Evolutionary conservation across 371 early-diverging fungal species (phyloP).

Genomic region (Hamiltosporidium tvaerminnensis): DNA sequence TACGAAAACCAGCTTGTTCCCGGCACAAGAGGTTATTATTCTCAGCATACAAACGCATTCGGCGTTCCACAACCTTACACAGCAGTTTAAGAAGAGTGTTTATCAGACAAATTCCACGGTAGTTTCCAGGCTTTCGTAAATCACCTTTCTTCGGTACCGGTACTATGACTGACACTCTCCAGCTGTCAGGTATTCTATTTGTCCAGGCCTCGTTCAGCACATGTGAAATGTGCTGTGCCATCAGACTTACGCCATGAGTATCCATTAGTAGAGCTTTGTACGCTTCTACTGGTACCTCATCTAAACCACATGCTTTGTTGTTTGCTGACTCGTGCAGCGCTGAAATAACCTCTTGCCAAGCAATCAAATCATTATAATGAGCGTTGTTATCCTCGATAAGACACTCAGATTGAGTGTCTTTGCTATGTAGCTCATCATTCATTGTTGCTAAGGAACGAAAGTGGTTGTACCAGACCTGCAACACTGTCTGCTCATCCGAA

Average conservation of each 20-base stretch:
- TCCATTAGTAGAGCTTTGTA: background rate
- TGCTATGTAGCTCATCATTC: no score
- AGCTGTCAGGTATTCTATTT: constrained; percentile 3
- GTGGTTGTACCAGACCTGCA: no score
- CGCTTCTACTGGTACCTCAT: constrained; percentile 7
- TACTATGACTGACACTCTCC: constrained; percentile 8
- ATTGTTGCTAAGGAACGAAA: no score
- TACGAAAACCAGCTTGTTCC: constrained; percentile 8
- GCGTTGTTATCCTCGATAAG: no score
- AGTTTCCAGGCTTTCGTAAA: constrained; percentile 4
- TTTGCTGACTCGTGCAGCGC: background rate
- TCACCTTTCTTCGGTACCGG: constrained; percentile 29
- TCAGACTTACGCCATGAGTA: background rate
- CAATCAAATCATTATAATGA: background rate
- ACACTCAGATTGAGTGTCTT: no score
- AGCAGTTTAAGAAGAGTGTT: constrained; percentile 6
- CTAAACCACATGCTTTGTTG: constrained; percentile 1
- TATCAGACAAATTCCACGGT: constrained; percentile 27
- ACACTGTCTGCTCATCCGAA: no score
- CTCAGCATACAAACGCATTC: constrained; percentile 4
- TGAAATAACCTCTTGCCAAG: background rate
- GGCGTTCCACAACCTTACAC: constrained; percentile 4
- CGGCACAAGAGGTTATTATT: background rate
- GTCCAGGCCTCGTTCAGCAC: background rate
- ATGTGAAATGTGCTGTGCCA: background rate